Evolutionary conservation across 345 rosid species (phyloP).

Genomic region (Tarenaya hassleriana): DNA sequence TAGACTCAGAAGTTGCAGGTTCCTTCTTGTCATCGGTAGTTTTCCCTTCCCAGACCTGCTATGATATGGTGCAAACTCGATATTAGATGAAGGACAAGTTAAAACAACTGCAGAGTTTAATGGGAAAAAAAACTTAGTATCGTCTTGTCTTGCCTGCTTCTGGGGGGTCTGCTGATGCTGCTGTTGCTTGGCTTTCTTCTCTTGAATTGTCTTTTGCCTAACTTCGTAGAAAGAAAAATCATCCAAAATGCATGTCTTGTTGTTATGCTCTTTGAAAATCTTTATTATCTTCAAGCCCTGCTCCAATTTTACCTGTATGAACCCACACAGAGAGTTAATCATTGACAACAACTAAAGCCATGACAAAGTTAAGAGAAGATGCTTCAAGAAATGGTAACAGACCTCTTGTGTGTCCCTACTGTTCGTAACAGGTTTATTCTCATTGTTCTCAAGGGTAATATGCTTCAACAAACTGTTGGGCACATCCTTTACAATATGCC

Average conservation of each 20-base stretch:
- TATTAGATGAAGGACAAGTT: background rate
- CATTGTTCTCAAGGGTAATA: slow-evolving; percentile 75
- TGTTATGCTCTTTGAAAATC: slow-evolving; percentile 35
- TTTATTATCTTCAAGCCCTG: slow-evolving; percentile 39
- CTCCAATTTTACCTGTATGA: slow-evolving; percentile 38
- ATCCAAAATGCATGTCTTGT: slow-evolving; percentile 41
- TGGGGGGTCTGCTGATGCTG: slow-evolving; percentile 42
- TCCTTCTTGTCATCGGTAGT: slow-evolving; percentile 32
- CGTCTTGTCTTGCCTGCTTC: slow-evolving; percentile 44
- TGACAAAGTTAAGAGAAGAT: background rate
- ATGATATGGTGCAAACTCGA: background rate
- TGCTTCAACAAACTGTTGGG: slow-evolving; percentile 73
- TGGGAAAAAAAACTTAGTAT: background rate
- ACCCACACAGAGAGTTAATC: background rate
- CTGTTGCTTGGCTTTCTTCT: slow-evolving; percentile 36
- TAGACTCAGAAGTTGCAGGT: slow-evolving; percentile 23
- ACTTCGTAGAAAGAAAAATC: slow-evolving; percentile 48
- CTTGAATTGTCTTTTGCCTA: slow-evolving; percentile 33
- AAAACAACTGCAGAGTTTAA: background rate
- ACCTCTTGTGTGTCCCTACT: slow-evolving; percentile 93
- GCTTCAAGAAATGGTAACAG: background rate
- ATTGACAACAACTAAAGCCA: background rate
- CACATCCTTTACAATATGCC: slow-evolving; percentile 80
- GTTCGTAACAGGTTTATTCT: slow-evolving; percentile 82
- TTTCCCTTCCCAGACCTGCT: slow-evolving; percentile 38